A percentile compares a stretch with the other conserved stretches of the same genome.
phyloP scores from a whole-genome alignment of 2,329 filamentous ascomycete species.

The Fusarium nurragi region DNA sequence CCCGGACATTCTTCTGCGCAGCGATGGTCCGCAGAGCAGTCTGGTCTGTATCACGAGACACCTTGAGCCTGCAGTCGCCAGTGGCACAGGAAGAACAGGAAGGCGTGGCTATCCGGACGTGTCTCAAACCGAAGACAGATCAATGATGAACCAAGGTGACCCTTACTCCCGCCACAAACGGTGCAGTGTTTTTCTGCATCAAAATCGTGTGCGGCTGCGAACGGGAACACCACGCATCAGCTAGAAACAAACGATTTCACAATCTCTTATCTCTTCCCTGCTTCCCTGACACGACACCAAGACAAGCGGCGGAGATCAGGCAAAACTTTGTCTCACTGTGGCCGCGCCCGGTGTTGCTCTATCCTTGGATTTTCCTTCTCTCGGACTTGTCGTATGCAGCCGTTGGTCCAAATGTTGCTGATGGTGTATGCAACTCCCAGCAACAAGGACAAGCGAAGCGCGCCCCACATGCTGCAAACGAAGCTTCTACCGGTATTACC shows the following conservation, averaged over 20 bases:
- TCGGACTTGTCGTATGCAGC: slow-evolving; percentile 29
- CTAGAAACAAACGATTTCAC: not conserved
- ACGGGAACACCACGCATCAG: slow-evolving; percentile 15
- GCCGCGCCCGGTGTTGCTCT: slow-evolving; percentile 31
- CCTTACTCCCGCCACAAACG: not conserved
- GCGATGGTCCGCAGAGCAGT: slow-evolving; percentile 25
- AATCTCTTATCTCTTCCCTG: slow-evolving; percentile 6
- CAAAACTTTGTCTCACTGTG: slow-evolving; percentile 26
- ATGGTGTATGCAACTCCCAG: slow-evolving; percentile 36
- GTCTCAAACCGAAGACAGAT: slow-evolving; percentile 19
- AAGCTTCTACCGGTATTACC: slow-evolving; percentile 18
- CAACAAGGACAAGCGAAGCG: slow-evolving; percentile 16
- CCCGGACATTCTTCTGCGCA: slow-evolving; percentile 23
- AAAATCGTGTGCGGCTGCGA: not conserved
- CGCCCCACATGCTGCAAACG: slow-evolving; percentile 44
- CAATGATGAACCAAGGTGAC: not conserved
- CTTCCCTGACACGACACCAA: slow-evolving; percentile 4
- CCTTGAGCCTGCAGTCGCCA: not conserved
- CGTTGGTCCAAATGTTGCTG: slow-evolving; percentile 29
- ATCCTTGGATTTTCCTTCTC: slow-evolving; percentile 14
- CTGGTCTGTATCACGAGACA: slow-evolving; percentile 29
- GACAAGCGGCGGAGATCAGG: slow-evolving; percentile 1
- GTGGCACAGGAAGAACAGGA: not conserved
- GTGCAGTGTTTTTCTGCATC: too few species aligned
- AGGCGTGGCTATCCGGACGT: not conserved